phyloP scores from a whole-genome alignment of 31 red algal genomes.

The Porphyra umbilicalis region DNA sequence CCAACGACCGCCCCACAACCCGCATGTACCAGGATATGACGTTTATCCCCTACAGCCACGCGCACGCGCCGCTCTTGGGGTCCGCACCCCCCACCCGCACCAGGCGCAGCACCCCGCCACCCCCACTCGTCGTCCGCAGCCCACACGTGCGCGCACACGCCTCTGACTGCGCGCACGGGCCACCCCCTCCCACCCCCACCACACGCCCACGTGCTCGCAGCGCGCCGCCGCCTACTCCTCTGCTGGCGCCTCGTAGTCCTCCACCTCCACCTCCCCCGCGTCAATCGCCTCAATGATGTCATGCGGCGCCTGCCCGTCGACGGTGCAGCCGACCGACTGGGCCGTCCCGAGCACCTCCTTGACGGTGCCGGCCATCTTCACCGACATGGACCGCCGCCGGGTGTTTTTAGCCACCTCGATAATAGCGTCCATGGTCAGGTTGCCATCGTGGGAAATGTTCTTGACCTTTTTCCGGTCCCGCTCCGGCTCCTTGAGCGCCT shows the following conservation, averaged over 20 bases:
- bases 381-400: slow-evolving; percentile 73
- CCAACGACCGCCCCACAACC: neutral
- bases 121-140: neutral
- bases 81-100: neutral
- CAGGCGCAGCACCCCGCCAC: neutral
- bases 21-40: neutral
- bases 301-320: slow-evolving; percentile 84
- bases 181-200: neutral
- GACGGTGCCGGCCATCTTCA: slow-evolving; percentile 82
- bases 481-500: slow-evolving; percentile 91
- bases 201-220: neutral
- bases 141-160: neutral
- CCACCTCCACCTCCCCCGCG: slow-evolving; percentile 67
- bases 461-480: slow-evolving; percentile 99
- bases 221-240: slow-evolving; percentile 13
- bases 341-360: slow-evolving; percentile 96
- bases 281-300: slow-evolving; percentile 94
- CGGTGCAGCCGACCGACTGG: slow-evolving; percentile 94
- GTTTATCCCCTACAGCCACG: neutral
- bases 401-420: slow-evolving; percentile 88
- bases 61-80: neutral
- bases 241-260: slow-evolving; percentile 64
- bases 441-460: slow-evolving; percentile 94
- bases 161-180: no score
- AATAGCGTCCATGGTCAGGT: slow-evolving; percentile 78